Conservation (phyloP, 306 rosid species). For the Fragaria nilgerrensis region DNA sequence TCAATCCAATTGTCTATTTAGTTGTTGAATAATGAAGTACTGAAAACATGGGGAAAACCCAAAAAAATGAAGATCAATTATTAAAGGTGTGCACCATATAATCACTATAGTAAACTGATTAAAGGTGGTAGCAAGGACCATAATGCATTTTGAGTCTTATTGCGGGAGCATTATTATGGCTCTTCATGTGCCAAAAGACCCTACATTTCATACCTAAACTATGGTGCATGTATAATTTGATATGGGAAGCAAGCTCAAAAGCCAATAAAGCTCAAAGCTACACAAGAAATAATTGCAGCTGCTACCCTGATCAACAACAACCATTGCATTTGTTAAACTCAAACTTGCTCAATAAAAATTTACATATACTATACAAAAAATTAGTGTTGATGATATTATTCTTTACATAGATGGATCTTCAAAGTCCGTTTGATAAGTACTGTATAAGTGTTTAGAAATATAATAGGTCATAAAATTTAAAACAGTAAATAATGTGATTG, state of each 20-base stretch:
- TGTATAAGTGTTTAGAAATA: background rate
- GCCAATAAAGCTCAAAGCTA: slow-evolving; percentile 6
- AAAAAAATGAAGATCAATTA: background rate
- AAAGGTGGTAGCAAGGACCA: background rate
- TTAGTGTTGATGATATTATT: background rate
- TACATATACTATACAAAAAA: background rate
- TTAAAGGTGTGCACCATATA: background rate
- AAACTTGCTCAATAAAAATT: background rate
- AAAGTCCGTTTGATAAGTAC: accelerated
- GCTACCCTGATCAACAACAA: background rate
- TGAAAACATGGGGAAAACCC: background rate
- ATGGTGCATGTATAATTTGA: background rate
- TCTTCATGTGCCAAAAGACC: slow-evolving; percentile 18
- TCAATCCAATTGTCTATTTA: background rate
- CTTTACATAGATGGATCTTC: background rate
- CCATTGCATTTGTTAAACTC: background rate
- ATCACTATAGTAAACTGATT: background rate
- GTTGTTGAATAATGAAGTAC: background rate
- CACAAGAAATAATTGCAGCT: background rate
- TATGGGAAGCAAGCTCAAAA: slow-evolving; percentile 3
- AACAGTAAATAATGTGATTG: too few species aligned
- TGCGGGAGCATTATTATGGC: background rate
- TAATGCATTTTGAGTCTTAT: background rate
- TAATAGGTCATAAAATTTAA: too few species aligned
- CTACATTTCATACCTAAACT: slow-evolving; percentile 9